Percentiles rank a stretch among this genome's conserved stretches.
Conservation (phyloP, 2,329 filamentous ascomycete species). For the Chrysosphaeria jannelii region DNA sequence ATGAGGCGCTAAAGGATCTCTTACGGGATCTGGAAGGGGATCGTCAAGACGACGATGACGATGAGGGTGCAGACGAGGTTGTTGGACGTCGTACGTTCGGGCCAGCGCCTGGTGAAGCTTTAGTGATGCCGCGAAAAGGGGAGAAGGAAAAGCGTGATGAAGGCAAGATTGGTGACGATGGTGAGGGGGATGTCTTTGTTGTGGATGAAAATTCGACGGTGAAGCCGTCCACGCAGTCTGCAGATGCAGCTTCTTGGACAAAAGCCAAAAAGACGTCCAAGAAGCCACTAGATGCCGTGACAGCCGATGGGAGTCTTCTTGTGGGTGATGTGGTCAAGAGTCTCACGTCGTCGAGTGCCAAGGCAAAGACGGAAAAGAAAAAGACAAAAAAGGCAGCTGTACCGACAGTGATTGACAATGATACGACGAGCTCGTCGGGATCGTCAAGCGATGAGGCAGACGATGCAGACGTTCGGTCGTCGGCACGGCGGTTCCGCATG, state of each 20-base stretch:
- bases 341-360: conserved; percentile 1
- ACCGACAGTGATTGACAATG: conserved; percentile 8
- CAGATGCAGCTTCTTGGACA: too few relatives aligned
- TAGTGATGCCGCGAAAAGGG: background rate
- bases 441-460: conserved; percentile 2
- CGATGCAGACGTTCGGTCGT: conserved; percentile 8
- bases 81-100: conserved; percentile 5
- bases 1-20: conserved; percentile 40
- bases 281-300: background rate
- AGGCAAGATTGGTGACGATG: background rate
- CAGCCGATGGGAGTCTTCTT: conserved; percentile 1
- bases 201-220: too few relatives aligned
- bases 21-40: conserved; percentile 40
- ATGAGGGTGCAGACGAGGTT: conserved; percentile 3
- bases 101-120: background rate
- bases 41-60: conserved; percentile 1
- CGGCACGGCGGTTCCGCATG: conserved; percentile 9
- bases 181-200: background rate
- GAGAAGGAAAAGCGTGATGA: conserved; percentile 1
- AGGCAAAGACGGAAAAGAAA: background rate
- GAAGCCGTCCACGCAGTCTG: too few relatives aligned
- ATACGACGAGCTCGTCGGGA: conserved; percentile 7
- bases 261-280: background rate
- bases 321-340: conserved; percentile 1
- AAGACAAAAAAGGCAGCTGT: background rate